These are phyloP conservation scores for Aureobasidium musti DNA, from an alignment of 2,329 filamentous ascomycete species.

Conservation along the genomic window DNA sequence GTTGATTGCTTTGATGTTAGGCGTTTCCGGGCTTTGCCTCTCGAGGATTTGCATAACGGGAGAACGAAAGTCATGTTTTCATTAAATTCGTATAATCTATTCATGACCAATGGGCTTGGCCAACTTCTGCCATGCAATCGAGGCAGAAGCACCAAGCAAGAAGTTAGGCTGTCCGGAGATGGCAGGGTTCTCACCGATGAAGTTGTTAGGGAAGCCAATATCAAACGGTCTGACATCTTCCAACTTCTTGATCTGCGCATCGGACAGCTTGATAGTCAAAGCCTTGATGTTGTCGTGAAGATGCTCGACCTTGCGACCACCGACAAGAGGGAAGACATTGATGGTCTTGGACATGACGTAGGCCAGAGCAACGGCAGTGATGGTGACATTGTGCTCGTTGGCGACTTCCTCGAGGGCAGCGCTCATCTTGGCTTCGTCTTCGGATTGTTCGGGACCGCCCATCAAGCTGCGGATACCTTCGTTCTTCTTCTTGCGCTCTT, in stretches of 20 bases:
- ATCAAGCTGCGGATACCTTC: conserved; percentile 42
- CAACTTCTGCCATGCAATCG: conserved; percentile 36
- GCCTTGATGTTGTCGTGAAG: conserved; percentile 67
- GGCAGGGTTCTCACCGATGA: conserved; percentile 42
- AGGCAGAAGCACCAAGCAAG: conserved; percentile 37
- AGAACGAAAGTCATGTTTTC: not conserved
- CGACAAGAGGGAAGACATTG: conserved; percentile 73
- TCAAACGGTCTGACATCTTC: conserved; percentile 61
- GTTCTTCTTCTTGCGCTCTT: conserved; percentile 35
- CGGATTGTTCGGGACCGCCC: conserved; percentile 43
- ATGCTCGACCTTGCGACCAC: conserved; percentile 71
- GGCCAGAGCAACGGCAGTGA: conserved; percentile 62
- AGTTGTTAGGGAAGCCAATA: conserved; percentile 62
- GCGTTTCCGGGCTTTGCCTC: too few species aligned
- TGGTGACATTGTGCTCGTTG: conserved; percentile 55
- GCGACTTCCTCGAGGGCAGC: conserved; percentile 63
- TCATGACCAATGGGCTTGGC: conserved; percentile 41
- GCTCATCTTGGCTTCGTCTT: conserved; percentile 56
- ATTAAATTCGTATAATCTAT: conserved; percentile 30
- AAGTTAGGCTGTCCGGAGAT: conserved; percentile 35
- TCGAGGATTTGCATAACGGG: too few species aligned
- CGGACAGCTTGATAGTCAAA: conserved; percentile 57
- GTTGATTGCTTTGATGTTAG: too few species aligned
- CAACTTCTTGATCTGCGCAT: conserved; percentile 64
- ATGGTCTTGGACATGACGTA: conserved; percentile 45